phyloP scores from a whole-genome alignment of 768 basidiomycete species.

The Butyriboletus loyo region DNA sequence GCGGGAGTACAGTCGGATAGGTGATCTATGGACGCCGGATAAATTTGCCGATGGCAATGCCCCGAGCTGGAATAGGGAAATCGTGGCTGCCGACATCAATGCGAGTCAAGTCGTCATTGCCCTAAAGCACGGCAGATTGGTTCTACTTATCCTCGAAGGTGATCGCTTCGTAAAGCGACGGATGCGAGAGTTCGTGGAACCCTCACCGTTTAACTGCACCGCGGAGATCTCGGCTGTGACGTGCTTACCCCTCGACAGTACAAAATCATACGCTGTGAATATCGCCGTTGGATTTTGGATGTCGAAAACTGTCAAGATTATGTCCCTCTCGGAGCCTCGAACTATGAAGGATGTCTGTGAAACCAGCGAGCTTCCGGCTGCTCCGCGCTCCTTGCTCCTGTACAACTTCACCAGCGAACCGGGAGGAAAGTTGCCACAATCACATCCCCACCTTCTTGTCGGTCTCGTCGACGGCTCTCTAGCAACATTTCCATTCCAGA shows the following conservation, averaged over 20 bases:
- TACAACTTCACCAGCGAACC: conserved; percentile 55
- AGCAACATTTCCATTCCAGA: conserved; percentile 49
- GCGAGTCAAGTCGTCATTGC: conserved; percentile 65
- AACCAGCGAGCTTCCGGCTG: conserved; percentile 36
- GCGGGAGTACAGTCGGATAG: conserved; percentile 39
- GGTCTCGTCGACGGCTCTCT: conserved; percentile 78
- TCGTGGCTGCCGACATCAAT: conserved; percentile 70
- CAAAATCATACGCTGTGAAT: conserved; percentile 43
- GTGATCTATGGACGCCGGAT: conserved; percentile 40
- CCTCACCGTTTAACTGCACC: conserved; percentile 12
- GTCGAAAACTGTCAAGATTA: conserved; percentile 58
- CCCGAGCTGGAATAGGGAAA: conserved; percentile 36
- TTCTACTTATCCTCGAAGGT: conserved; percentile 47
- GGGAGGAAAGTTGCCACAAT: conserved; percentile 34
- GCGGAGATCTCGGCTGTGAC: conserved; percentile 71
- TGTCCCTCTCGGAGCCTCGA: conserved; percentile 33
- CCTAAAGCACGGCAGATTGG: conserved; percentile 50
- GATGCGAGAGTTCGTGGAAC: conserved; percentile 24
- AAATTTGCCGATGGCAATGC: conserved; percentile 22
- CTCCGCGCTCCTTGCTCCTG: conserved; percentile 45
- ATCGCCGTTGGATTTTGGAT: conserved; percentile 78
- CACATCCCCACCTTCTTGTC: conserved; percentile 58
- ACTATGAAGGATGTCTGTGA: conserved; percentile 24
- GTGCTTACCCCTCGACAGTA: conserved; percentile 52
- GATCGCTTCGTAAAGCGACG: conserved; percentile 33